Percentiles rank a stretch among this genome's conserved stretches.
phyloP scores from a whole-genome alignment of 495 filamentous ascomycete species.

The Tirmania nivea region DNA sequence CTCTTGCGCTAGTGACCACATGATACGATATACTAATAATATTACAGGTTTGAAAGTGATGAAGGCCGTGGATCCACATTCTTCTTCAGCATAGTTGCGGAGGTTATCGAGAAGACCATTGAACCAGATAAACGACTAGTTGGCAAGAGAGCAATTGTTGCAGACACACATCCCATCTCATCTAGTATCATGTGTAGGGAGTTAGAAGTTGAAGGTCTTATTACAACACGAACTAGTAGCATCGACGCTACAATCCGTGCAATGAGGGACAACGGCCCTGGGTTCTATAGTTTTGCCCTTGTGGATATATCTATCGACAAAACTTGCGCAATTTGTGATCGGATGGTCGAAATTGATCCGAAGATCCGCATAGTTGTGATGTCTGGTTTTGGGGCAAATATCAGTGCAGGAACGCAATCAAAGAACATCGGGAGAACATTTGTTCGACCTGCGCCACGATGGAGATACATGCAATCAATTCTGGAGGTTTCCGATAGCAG shows the following conservation, averaged over 20 bases:
- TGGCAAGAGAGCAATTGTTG: conserved; percentile 13
- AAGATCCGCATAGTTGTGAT: conserved; percentile 16
- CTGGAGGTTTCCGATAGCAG: conserved; percentile 13
- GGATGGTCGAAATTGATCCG: conserved; percentile 12
- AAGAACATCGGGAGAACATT: conserved; percentile 17
- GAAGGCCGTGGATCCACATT: conserved; percentile 17
- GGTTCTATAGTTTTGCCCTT: conserved; percentile 14
- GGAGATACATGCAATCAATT: conserved; percentile 15
- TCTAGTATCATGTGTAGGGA: conserved; percentile 19
- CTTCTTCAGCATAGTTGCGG: conserved; percentile 13
- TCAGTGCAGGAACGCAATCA: conserved; percentile 6
- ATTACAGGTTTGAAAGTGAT: conserved; percentile 16
- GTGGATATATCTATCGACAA: conserved; percentile 17
- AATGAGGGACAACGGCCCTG: conserved; percentile 6
- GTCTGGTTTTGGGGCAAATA: conserved; percentile 15
- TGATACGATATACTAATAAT: neutral
- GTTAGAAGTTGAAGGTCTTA: conserved; percentile 17
- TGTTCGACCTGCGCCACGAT: conserved; percentile 15
- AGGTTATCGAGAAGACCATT: conserved; percentile 10
- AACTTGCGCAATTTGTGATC: conserved; percentile 11
- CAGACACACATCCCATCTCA: conserved; percentile 16
- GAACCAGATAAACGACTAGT: conserved; percentile 12
- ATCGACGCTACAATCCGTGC: conserved; percentile 7
- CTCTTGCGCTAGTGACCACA: neutral
- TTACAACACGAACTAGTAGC: conserved; percentile 6